Evolutionary conservation across 2,329 filamentous ascomycete species (phyloP), one percentile per base, ranked within the genome.

Genomic region (Cadophora sp.): DNA sequence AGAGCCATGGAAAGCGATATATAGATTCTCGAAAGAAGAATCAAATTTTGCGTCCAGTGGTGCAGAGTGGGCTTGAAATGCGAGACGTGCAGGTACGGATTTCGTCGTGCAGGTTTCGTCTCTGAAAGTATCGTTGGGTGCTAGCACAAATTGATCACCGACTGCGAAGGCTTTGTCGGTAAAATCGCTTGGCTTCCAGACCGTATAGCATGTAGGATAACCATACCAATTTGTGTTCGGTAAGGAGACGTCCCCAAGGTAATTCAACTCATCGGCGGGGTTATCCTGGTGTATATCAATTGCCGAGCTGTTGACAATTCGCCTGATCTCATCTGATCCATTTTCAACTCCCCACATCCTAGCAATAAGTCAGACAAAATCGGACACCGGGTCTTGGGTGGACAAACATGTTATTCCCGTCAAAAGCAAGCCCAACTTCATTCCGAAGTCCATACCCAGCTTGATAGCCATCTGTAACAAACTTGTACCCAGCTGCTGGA

Each of bases 1-100:
- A 24, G 68, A 70, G 16, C 71, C 71, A 26, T 73, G 71, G 66
- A 71, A 71, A 14, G 69, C 65, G 29, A 73, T 37, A 51, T 68
- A 73, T 22, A 73, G 58, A 24, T 64, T 73, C n/a, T 55, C 62
- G 56, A 40, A 70, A 9, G 62, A 56, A 1, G 58, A 11, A 31
- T 71, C 69, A 31, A 73, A 73, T 62, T 70, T 69, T 16, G 65
- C 58, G 56, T 73, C 71, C 11, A 73, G 67, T 14, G 69, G 71
- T 19, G 71, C 71, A 11, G 69, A 71, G 37, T 73, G 69, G 7
- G 71, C 71, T 59, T 73, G 71, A 56, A 69, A 73, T 14, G 65
- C 56, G 9, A 73, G 53, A 27, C 68, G 58, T 9, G 71, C 65
- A 2, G 69, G 64, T 5, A 55, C 60, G 19, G 66, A 67, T 58